Evolutionary conservation across 169 alveolate species (phyloP), one percentile per base, ranked within the genome.

Genomic region (Babesia bovis): DNA sequence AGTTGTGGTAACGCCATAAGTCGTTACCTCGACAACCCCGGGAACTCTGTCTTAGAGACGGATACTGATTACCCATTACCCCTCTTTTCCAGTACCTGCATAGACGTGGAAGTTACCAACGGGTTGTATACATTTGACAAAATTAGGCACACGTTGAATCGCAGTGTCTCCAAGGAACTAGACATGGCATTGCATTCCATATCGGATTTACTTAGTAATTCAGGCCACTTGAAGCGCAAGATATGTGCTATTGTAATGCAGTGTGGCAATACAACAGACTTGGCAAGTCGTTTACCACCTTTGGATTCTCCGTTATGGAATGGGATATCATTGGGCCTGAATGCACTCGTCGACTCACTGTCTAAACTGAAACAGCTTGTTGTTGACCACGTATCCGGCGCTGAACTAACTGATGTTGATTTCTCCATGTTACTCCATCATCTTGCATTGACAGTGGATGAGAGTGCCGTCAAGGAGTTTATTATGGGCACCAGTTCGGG

Each of bases 261-360:
- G 33, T 78, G 82, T 19, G 35, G 25, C 32, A 19, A 49, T 17
- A 23, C 57, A 17, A 23, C 13, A 7, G 76, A 57, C 41, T 21
- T 78, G 30, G 75, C 44, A 56, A 44, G 59, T 33, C 42, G 51
- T n/a, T 53, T 78, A 45, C 87, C 87, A 7, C 87, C 87, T 21
- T 21, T 49, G 32, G 82, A 63, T 35, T 67, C 83, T 9, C 75
- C 66, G 9, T 56, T 69, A 13, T 78, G 87, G 87, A 65, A 68
- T 49, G 65, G 77, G 32, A 63, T 78, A 17, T 41, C 47, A 63
- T 40, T 60, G 19, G 26, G 70, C 1, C 36, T 67, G 38, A 82
- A 78, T 17, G 17, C 40, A n/a, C 61, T 78, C 21, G 26, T 68
- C 50, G 69, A 50, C 30, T 51, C 49, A 40, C 33, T 78, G 7